phyloP scores from a whole-genome alignment of 345 rosid genomes.

The Citropsis articulata region DNA sequence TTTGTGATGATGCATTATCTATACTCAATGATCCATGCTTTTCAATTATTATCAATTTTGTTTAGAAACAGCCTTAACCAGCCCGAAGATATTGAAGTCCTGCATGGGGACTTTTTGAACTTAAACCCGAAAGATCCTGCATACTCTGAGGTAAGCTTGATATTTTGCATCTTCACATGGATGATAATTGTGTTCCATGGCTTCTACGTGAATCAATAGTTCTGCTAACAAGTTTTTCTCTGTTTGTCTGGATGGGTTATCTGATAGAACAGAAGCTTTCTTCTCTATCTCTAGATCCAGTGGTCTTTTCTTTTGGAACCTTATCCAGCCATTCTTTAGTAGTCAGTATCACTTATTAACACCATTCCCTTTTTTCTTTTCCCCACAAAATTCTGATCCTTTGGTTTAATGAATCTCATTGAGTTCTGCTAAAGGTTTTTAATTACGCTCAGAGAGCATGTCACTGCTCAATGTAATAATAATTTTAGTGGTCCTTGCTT shows the following conservation, averaged over 20 bases:
- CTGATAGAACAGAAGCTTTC: background rate
- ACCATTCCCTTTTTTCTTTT: background rate
- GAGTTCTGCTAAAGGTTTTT: background rate
- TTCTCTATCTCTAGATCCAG: background rate
- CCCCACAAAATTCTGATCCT: background rate
- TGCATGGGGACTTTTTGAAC: constrained; percentile 66
- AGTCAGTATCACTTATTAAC: background rate
- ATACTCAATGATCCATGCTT: background rate
- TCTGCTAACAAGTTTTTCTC: background rate
- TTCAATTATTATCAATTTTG: constrained; percentile 6
- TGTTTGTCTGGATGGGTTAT: background rate
- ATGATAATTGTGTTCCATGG: background rate
- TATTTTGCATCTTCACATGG: background rate
- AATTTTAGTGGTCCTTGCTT: background rate
- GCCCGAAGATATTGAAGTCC: constrained; percentile 52
- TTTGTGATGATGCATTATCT: constrained; percentile 3
- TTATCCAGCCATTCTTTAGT: background rate
- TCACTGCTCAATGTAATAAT: background rate
- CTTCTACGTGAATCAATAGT: background rate
- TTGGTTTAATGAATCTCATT: background rate
- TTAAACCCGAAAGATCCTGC: constrained; percentile 57
- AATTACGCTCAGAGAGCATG: background rate
- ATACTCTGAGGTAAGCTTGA: constrained; percentile 50
- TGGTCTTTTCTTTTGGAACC: background rate
- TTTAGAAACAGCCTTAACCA: constrained; percentile 31